These are phyloP conservation scores for Huiozyma naganishii DNA, from an alignment of 805 yeast genomes.

Conservation along the genomic window DNA sequence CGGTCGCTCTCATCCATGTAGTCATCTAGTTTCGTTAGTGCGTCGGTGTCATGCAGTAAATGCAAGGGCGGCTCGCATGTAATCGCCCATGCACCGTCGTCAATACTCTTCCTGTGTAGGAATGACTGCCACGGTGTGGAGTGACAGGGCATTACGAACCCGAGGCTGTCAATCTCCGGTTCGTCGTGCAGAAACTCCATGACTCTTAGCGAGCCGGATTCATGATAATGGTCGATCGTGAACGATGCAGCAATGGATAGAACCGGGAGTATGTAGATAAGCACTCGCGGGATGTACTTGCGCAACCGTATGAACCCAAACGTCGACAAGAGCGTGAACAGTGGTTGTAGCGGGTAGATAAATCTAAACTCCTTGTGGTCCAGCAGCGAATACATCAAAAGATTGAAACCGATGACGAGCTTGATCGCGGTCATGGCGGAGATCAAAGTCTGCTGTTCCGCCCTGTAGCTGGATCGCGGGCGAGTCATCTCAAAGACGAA, in stretches of 20 bases:
- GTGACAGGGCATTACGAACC: slow-evolving; percentile 91
- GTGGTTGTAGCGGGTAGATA: slow-evolving; percentile 74
- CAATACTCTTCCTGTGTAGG: slow-evolving; percentile 46
- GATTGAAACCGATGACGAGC: slow-evolving; percentile 32
- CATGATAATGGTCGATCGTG: slow-evolving; percentile 56
- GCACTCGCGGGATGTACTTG: background rate
- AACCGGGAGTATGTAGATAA: slow-evolving; percentile 14
- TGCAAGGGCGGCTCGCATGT: slow-evolving; percentile 84
- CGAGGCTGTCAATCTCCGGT: slow-evolving; percentile 40
- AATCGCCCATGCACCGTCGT: slow-evolving; percentile 53
- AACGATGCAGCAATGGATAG: slow-evolving; percentile 24
- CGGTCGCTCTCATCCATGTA: slow-evolving; percentile 84
- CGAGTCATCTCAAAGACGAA: slow-evolving; percentile 34
- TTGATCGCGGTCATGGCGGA: slow-evolving; percentile 11
- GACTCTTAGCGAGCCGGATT: slow-evolving; percentile 73
- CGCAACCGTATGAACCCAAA: slow-evolving; percentile 19
- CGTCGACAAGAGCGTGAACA: slow-evolving; percentile 45
- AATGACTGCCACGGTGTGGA: slow-evolving; percentile 93
- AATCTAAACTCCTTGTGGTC: slow-evolving; percentile 88
- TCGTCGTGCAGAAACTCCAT: slow-evolving; percentile 39
- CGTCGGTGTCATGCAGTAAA: slow-evolving; percentile 24
- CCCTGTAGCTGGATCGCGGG: background rate
- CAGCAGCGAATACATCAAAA: slow-evolving; percentile 50
- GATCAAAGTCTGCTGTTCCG: background rate
- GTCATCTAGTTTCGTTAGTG: slow-evolving; percentile 24